These are phyloP conservation scores for Kwoniella mangroviensis DNA, from an alignment of 768 basidiomycete species.

Conservation along the genomic window DNA sequence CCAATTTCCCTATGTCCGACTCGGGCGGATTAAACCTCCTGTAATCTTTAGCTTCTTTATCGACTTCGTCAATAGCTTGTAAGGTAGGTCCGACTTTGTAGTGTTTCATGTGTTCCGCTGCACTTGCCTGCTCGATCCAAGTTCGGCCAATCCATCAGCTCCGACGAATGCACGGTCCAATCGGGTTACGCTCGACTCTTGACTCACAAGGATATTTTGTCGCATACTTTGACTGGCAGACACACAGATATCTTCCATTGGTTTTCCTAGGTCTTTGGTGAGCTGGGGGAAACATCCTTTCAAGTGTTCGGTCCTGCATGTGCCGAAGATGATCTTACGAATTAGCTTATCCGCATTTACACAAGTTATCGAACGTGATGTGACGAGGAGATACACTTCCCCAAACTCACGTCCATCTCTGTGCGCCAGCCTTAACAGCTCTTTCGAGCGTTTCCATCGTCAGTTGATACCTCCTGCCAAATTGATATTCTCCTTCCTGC, in stretches of 20 bases:
- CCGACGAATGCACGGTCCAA: not conserved
- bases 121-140: constrained; percentile 27
- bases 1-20: constrained; percentile 1
- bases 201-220: constrained; percentile 46
- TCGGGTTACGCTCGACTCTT: not conserved
- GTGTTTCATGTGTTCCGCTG: constrained; percentile 36
- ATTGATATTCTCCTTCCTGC: constrained; percentile 29
- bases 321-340: not conserved
- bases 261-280: constrained; percentile 21
- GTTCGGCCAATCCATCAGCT: not conserved
- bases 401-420: constrained; percentile 54
- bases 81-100: constrained; percentile 46
- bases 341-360: not conserved
- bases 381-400: not conserved
- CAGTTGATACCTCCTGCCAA: constrained; percentile 43
- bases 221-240: constrained; percentile 35
- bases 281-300: constrained; percentile 39
- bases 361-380: not conserved
- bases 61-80: constrained; percentile 41
- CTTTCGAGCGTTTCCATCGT: constrained; percentile 48
- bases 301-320: constrained; percentile 27
- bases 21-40: constrained; percentile 19
- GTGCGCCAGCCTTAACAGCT: constrained; percentile 49
- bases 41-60: constrained; percentile 43
- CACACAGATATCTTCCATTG: constrained; percentile 40